Conservation (phyloP, 2,329 filamentous ascomycete species). For the Metarhizium anisopliae region DNA sequence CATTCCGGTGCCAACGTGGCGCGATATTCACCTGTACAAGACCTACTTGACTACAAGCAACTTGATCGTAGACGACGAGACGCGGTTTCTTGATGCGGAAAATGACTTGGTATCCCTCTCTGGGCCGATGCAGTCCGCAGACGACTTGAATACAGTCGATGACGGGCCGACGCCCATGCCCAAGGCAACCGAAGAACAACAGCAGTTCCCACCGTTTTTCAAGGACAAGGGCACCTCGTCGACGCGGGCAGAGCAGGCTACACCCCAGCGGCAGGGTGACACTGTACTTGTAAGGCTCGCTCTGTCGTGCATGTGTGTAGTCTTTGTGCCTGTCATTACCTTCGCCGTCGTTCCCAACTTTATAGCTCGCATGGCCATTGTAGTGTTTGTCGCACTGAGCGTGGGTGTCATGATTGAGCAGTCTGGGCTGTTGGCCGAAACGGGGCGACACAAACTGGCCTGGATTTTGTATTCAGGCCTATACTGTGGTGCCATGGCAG, state of each 20-base stretch:
- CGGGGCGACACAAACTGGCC: constrained; percentile 12
- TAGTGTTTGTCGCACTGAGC: constrained; percentile 41
- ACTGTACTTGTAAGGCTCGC: constrained; percentile 1
- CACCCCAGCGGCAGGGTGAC: neutral
- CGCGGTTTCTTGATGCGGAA: constrained; percentile 45
- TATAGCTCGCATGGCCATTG: constrained; percentile 47
- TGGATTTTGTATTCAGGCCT: constrained; percentile 19
- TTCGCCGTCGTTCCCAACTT: constrained; percentile 50
- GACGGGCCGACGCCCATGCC: constrained; percentile 16
- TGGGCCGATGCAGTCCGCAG: constrained; percentile 3
- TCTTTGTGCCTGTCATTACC: constrained; percentile 48
- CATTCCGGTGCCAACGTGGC: constrained; percentile 36
- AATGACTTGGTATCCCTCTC: constrained; percentile 43
- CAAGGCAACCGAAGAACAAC: constrained; percentile 4
- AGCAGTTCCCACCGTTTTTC: constrained; percentile 3
- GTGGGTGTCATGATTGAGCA: constrained; percentile 24
- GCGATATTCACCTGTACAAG: constrained; percentile 39
- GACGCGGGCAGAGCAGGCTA: neutral
- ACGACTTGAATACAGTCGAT: constrained; percentile 8
- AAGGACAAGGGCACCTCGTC: constrained; percentile 5
- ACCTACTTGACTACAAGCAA: constrained; percentile 44
- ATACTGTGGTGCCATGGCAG: constrained; percentile 28
- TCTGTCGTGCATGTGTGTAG: constrained; percentile 13
- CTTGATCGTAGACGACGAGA: constrained; percentile 50
- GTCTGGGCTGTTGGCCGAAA: constrained; percentile 13